Conservation (phyloP, 805 yeast genomes). For the Wickerhamiella azyma region DNA sequence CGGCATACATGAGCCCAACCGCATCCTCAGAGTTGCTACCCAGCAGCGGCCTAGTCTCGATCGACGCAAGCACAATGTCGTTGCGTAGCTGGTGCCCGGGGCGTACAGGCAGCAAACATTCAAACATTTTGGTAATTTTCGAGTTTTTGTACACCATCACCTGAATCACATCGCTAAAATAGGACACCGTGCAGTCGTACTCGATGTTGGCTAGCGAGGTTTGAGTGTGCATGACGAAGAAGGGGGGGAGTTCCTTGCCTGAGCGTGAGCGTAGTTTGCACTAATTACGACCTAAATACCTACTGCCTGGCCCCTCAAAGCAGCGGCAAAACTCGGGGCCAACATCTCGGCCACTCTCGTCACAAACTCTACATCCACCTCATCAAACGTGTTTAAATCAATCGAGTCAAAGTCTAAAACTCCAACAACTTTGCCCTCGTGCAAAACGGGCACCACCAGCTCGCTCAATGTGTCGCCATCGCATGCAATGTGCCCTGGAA, state of each 20-base stretch:
- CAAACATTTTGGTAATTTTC: constrained; percentile 20
- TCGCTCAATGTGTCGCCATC: constrained; percentile 92
- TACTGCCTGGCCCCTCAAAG: constrained; percentile 16
- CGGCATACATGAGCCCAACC: constrained; percentile 22
- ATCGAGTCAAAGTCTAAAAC: constrained; percentile 82
- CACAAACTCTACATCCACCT: constrained; percentile 42
- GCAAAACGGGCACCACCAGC: constrained; percentile 72
- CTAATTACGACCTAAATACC: too few relatives aligned
- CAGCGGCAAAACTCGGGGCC: constrained; percentile 33
- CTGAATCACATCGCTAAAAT: constrained; percentile 22
- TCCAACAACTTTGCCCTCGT: constrained; percentile 37
- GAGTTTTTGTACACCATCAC: constrained; percentile 24
- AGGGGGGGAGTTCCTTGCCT: too few relatives aligned
- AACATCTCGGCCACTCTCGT: constrained; percentile 46
- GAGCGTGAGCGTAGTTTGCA: too few relatives aligned
- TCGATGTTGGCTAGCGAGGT: constrained; percentile 14
- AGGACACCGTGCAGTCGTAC: constrained; percentile 22
- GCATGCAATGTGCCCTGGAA: constrained; percentile 93
- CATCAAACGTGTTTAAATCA: constrained; percentile 50
- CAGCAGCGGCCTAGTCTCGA: constrained; percentile 16
- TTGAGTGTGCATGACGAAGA: constrained; percentile 4
- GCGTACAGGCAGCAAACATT: constrained; percentile 16
- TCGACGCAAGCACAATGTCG: constrained; percentile 15
- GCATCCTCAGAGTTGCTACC: constrained; percentile 19
- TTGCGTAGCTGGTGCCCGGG: constrained; percentile 11